phyloP scores from a whole-genome alignment of 306 rosid genomes.

The Hylodesmum podocarpum region DNA sequence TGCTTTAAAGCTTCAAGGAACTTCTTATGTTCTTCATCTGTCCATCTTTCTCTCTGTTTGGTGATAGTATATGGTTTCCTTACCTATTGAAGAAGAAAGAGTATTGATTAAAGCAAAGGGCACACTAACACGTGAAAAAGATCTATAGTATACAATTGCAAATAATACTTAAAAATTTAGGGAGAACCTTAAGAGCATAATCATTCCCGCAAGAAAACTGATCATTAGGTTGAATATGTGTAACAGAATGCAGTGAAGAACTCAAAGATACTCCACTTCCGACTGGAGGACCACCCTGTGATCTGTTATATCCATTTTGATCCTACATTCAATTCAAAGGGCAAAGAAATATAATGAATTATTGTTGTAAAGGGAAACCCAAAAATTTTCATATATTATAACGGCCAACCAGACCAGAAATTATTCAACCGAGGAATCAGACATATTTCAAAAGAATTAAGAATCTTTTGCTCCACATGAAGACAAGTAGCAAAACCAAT shows the following conservation, averaged over 20 bases:
- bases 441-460: neutral
- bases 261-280: constrained; percentile 42
- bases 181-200: constrained; percentile 62
- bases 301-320: constrained; percentile 32
- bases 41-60: constrained; percentile 86
- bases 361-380: neutral
- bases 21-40: constrained; percentile 80
- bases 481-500: neutral
- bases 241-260: constrained; percentile 30
- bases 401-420: constrained; percentile 7
- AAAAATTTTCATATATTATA: neutral
- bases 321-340: constrained; percentile 45
- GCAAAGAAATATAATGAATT: constrained; percentile 6
- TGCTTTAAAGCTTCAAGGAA: constrained; percentile 84
- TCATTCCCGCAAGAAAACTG: constrained; percentile 48
- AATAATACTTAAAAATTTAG: constrained; percentile 9
- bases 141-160: neutral
- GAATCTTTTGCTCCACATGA: constrained; percentile 14
- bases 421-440: constrained; percentile 14
- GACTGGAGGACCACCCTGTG: constrained; percentile 29
- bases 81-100: constrained; percentile 36
- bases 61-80: constrained; percentile 86
- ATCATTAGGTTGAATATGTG: constrained; percentile 45
- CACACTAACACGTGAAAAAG: neutral
- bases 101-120: neutral